Evolutionary conservation across 2,329 filamentous ascomycete genomes (phyloP).

Genomic region (Fusarium equiseti): DNA sequence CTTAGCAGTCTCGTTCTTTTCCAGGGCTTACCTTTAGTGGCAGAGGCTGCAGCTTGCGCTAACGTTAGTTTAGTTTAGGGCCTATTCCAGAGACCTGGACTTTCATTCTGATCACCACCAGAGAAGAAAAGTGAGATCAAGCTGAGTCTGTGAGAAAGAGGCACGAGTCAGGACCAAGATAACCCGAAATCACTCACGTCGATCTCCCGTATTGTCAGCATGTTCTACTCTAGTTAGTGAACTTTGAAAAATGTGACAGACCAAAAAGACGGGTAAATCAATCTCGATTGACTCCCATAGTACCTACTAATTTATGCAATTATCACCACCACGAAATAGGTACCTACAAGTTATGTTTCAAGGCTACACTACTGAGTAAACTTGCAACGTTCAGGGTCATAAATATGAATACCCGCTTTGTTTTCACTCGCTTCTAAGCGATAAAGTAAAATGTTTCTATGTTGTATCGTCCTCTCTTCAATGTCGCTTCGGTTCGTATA

Average conservation of each 20-base stretch:
- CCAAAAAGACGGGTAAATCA: not conserved
- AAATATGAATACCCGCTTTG: slow-evolving; percentile 2
- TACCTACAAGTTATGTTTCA: not conserved
- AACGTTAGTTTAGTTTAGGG: not conserved
- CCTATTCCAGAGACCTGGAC: not conserved
- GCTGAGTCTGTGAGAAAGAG: slow-evolving; percentile 2
- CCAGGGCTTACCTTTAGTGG: not conserved
- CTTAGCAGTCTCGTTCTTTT: slow-evolving; percentile 3
- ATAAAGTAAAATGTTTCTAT: slow-evolving; percentile 12
- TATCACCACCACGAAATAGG: not conserved
- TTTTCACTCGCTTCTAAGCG: slow-evolving; percentile 7
- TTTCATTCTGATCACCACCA: not conserved
- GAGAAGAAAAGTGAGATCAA: slow-evolving; percentile 1
- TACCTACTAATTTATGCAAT: not conserved
- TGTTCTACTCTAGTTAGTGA: slow-evolving; percentile 2
- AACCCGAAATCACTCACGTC: slow-evolving; percentile 38
- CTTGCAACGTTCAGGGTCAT: not conserved
- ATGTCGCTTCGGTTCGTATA: slow-evolving; percentile 23
- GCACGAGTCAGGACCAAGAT: slow-evolving; percentile 38
- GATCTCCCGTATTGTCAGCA: slow-evolving; percentile 45
- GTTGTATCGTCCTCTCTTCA: slow-evolving; percentile 23
- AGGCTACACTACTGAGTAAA: not conserved
- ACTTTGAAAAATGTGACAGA: not conserved
- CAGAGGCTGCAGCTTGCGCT: not conserved
- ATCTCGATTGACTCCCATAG: not conserved